Base-by-base conservation (phyloP, 805 yeast genomes). In the Blastobotrys chiropterorum region DNA sequence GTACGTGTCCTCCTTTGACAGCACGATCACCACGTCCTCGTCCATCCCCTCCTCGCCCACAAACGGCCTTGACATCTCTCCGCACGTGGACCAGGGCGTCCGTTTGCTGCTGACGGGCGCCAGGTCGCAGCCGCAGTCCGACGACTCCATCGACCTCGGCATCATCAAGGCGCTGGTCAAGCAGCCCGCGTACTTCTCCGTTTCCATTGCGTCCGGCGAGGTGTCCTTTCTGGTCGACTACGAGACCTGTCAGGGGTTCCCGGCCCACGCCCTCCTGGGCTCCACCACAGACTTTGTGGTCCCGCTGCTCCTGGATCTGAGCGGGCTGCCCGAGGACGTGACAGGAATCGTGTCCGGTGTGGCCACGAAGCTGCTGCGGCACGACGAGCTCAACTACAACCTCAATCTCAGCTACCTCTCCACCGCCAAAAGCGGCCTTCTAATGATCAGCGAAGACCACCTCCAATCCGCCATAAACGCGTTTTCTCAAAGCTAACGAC, bases 311-410 rank as follows among this genome's bases (percentile, higher is more conserved):
- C 74, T 83, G 17, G 82, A 82, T 61, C 71, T 82, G 53, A 68
- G 74, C 13, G 66, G 67, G 26, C 62, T 82, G 20, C 86, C 86
- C 0, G 64, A 78, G 15, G 82, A 82, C 62, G 70, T 80, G 5
- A 80, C 82, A 19, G 88, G 88, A 41, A 80, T 83, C 47, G 86
- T 82, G 1, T 81, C 86, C 0, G 85, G 85, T 1, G 72, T 83
- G 19, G 85, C 87, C 0, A 67, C 78, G 40, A 72, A 69, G 50
- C 63, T 82, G 20, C 59, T 76, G 17, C 68, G 72, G 71, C 49
- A 54, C 44, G 44, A 56, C 15, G 56, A 26, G 8, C 34, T 26
- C 34, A 50, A 58, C 53, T 7, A 52, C 53, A 34, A 30, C 3
- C 16, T 63, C 41, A 48, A 59, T 7, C 62, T 72, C 16, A 76